phyloP scores from a whole-genome alignment of 1,284 basidiomycete genomes.

The Xerocomus nothofagi region DNA sequence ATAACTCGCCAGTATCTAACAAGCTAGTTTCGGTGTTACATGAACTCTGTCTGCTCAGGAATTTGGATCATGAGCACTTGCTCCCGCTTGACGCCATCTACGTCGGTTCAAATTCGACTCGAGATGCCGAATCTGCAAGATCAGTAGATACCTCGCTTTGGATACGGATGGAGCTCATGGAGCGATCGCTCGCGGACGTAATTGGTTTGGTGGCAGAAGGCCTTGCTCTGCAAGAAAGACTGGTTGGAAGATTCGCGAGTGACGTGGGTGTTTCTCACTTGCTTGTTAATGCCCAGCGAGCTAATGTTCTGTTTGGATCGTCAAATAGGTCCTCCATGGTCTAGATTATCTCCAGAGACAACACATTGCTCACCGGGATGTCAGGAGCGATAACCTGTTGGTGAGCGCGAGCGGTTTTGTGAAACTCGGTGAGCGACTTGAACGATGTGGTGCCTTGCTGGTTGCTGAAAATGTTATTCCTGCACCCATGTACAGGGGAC shows the following conservation, averaged over 20 bases:
- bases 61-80: conserved; percentile 57
- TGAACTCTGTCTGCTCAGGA: conserved; percentile 59
- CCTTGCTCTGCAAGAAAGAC: conserved; percentile 59
- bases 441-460: neutral
- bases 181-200: conserved; percentile 77
- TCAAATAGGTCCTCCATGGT: conserved; percentile 56
- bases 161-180: conserved; percentile 86
- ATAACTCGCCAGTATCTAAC: conserved; percentile 42
- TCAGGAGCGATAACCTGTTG: conserved; percentile 77
- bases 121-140: conserved; percentile 26
- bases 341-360: conserved; percentile 61
- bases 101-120: conserved; percentile 46
- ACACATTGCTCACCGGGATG: conserved; percentile 72
- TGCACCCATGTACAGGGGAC: conserved; percentile 55
- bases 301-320: neutral
- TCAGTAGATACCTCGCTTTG: conserved; percentile 51
- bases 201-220: conserved; percentile 60
- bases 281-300: neutral
- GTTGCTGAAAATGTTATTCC: conserved; percentile 9
- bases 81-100: conserved; percentile 67
- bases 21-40: conserved; percentile 62
- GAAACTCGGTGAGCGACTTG: conserved; percentile 62
- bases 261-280: conserved; percentile 54
- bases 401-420: conserved; percentile 64
- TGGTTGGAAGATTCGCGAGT: conserved; percentile 66